Conservation (phyloP, 2,329 filamentous ascomycete species). For the Trichoderma citrinoviride region DNA sequence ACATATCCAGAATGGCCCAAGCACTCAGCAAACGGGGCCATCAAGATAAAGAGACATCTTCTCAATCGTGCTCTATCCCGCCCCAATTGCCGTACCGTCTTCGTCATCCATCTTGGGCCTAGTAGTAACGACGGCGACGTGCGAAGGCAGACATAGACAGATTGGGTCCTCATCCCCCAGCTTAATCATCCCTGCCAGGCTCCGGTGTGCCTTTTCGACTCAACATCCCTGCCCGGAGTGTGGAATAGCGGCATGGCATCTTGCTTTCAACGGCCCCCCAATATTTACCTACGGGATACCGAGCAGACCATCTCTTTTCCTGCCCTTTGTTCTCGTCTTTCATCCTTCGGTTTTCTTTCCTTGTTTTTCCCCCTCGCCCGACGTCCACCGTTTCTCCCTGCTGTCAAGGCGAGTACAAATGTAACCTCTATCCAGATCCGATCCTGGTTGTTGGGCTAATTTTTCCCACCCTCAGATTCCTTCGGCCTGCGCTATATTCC, state of each 20-base stretch:
- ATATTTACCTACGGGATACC: neutral
- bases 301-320: neutral
- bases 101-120: neutral
- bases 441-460: neutral
- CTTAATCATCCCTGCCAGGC: slow-evolving; percentile 1
- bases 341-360: neutral
- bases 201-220: slow-evolving; percentile 14
- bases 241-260: slow-evolving; percentile 18
- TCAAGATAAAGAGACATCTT: neutral
- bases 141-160: neutral
- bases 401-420: neutral
- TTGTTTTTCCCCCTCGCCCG: neutral
- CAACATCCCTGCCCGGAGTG: slow-evolving; percentile 9
- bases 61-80: neutral
- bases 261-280: neutral
- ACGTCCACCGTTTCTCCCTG: neutral
- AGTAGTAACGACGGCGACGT: neutral
- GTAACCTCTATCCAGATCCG: slow-evolving; percentile 3
- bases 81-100: neutral
- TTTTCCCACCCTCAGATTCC: neutral
- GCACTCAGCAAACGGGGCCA: neutral
- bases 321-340: neutral
- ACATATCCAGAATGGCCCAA: too few relatives aligned
- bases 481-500: slow-evolving; percentile 13
- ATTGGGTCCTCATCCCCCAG: neutral